These are phyloP conservation scores for Berberis vulgaris DNA, from an alignment of 164 flowering plant species.

Conservation along the genomic window DNA sequence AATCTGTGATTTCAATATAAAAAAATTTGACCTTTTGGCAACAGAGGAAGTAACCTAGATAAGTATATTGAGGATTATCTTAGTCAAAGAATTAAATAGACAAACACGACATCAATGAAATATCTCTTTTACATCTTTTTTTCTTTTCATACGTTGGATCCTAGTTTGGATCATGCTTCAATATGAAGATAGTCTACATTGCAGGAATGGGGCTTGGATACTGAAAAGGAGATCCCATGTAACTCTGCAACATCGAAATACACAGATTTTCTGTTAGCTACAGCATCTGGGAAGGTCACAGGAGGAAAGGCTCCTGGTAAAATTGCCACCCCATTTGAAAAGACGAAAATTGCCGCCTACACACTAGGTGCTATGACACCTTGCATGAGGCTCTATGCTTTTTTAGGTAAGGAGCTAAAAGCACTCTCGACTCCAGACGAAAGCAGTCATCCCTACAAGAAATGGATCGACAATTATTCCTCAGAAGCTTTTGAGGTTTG, in stretches of 20 bases:
- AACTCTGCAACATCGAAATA: conserved; percentile 63
- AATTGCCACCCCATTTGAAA: conserved; percentile 94
- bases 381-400: conserved; percentile 87
- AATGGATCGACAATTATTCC: conserved; percentile 76
- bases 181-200: no score
- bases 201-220: conserved; percentile 79
- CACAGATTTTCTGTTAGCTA: conserved; percentile 78
- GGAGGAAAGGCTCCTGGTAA: conserved; percentile 76
- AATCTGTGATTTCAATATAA: no score
- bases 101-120: no score
- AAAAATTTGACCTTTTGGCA: no score
- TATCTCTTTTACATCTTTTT: no score
- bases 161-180: no score
- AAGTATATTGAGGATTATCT: no score
- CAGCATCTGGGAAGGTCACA: conserved; percentile 93
- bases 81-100: no score
- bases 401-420: conserved; percentile 58
- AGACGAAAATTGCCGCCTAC: conserved; percentile 90
- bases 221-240: conserved; percentile 31
- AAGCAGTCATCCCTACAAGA: conserved; percentile 47
- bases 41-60: no score
- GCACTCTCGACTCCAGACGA: conserved; percentile 32
- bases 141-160: no score
- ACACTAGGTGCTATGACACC: conserved; percentile 92
- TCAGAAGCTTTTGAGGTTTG: conserved; percentile 69